Evolutionary conservation across 129 eudicot genomes (phyloP), one percentile per base, ranked within the genome.

Genomic region (Artemisia argyi): DNA sequence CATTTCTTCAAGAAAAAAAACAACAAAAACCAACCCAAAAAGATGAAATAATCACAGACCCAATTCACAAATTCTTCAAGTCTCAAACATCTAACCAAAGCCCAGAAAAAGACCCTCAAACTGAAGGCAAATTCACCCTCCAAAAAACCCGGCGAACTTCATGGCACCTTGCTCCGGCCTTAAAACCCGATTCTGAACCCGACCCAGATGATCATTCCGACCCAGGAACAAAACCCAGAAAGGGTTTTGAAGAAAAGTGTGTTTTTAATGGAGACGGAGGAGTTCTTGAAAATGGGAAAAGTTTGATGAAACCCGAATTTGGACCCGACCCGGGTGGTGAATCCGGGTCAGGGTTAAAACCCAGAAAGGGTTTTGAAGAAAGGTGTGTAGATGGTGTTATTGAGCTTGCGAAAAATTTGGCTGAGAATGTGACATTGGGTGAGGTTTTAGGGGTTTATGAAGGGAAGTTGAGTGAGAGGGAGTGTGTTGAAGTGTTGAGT

Each of bases 141-240:
- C 87, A 89, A 49, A 89, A 79, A 73, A 91, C 84, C 76, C 93
- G 97, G 22, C 88, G 87, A 56, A 78, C 91, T 19, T 83, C 96
- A 1, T 92, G 97, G 98, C 89, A 83, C 52, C 80, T 92, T 14
- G 83, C 91, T 30, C 54, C 80, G 59, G 28, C 71, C 68, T 64
- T 78, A 54, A 53, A 24, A 30, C 46, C 69, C 18, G 74, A 76
- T 39, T 39, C 11, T 39, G 46, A 7, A 30, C 13, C 44, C 66
- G 66, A 61, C 65, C 76, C 32, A 16, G 71, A 16, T 42, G 5
- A 13, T 19, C 1, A 20, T 18, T 18, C 11, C 11, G 19, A 0
- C 0, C 11, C 20, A 15, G 48, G 20, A 15, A 16, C 17, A 19
- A 76, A 70, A 62, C 4, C 73, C 71, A 46, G 46, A 52, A 16